Base-by-base conservation (phyloP, 352 stramenopile species). In the Globisporangium parvum region DNA sequence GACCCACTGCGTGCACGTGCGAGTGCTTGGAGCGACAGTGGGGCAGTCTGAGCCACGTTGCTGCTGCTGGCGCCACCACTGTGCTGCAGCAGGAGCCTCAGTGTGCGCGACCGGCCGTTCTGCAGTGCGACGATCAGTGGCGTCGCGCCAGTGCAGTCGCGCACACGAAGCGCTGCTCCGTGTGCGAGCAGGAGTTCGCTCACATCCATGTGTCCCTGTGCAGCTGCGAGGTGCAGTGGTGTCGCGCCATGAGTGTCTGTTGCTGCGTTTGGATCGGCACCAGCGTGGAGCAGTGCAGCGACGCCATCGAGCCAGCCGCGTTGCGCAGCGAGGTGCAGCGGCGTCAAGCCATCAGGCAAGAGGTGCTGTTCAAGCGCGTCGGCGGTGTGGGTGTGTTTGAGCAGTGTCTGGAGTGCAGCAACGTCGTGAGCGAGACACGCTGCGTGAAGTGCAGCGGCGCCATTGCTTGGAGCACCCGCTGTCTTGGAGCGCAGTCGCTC, bases 91-190 rank as follows among this genome's bases (percentile, higher is more conserved):
- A 77, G 44, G 33, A 63, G 37, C 26, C 66, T 65, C 24, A 75
- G 55, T 15, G 54, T 53, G 0, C 54, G n/a, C 0, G 71, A 77
- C 0, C 51, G 69, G 17, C 66, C 66, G 40, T 68, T 61, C 6
- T 66, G 51, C 51, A 80, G 60, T 11, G 63, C 71, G 20, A 63
- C 11, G 4, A 72, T 37, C 42, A 80, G 49, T 1, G 71, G 52
- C 5, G 71, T 67, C 14, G 58, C 49, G 2, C 59, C 59, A 9
- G 63, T 18, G 15, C 57, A 28, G n/a, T 76, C 59, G 6, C 37
- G 39, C 12, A 37, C 49, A 46, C 67, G 31, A 8, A 68, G 49
- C 4, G 59, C 42, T n/a, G 69, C 69, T 11, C 69, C 72, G 11
- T 65, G 61, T 8, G 53, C 49, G 15, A 81, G 18, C 2, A 81